Percentiles rank a stretch among this genome's conserved stretches.
These are phyloP conservation scores for Aspergillus proliferans DNA, from an alignment of 2,329 filamentous ascomycete genomes.

Conservation along the genomic window DNA sequence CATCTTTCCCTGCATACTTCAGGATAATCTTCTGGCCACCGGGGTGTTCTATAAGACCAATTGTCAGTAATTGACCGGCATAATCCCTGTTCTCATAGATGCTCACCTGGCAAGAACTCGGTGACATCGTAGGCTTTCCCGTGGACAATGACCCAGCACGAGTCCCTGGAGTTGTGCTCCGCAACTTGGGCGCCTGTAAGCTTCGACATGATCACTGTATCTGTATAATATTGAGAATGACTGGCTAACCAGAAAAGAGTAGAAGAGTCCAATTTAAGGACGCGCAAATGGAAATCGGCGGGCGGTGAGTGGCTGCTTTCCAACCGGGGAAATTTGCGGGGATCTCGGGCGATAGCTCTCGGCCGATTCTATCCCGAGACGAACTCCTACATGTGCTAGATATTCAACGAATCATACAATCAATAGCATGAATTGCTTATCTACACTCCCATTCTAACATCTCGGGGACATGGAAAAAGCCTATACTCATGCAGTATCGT, in stretches of 20 bases:
- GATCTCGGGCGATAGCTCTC: background rate
- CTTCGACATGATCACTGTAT: constrained; percentile 11
- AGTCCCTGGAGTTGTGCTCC: constrained; percentile 73
- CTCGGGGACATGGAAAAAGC: too few relatives aligned
- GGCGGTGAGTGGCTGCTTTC: background rate
- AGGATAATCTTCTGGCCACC: constrained; percentile 89
- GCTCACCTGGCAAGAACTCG: constrained; percentile 68
- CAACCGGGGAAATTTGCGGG: background rate
- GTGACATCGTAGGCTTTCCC: constrained; percentile 87
- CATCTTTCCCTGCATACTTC: constrained; percentile 93
- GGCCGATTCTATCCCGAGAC: background rate
- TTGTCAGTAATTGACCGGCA: background rate
- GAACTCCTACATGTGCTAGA: too few relatives aligned
- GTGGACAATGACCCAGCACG: constrained; percentile 88
- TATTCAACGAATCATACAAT: too few relatives aligned
- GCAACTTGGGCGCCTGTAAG: constrained; percentile 55
- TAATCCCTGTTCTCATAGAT: background rate
- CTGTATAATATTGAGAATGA: background rate
- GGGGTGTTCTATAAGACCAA: constrained; percentile 61
- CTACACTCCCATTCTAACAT: too few relatives aligned
- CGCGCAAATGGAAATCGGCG: background rate
- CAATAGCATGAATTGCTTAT: too few relatives aligned
- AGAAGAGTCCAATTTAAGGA: too few relatives aligned
- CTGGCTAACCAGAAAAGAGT: background rate
- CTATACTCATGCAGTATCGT: too few relatives aligned